phyloP scores from a whole-genome alignment of 768 basidiomycete species.

The Tylopilus rubrobrunneus region DNA sequence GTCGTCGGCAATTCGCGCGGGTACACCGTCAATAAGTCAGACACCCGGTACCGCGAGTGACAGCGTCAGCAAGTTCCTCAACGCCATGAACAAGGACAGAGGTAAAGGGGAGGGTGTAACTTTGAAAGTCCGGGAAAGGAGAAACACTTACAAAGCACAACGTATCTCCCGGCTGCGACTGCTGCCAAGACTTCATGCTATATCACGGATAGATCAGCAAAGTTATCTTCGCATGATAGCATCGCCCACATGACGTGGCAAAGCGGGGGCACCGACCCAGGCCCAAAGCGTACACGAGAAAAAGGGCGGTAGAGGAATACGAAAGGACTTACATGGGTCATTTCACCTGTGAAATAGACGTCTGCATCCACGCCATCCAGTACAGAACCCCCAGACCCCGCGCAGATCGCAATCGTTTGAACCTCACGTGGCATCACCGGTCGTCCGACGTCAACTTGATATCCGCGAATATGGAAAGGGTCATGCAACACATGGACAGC shows the following conservation, averaged over 20 bases:
- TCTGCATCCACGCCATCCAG: conserved; percentile 73
- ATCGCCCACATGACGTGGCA: conserved; percentile 12
- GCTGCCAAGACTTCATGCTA: conserved; percentile 88
- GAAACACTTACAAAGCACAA: conserved; percentile 71
- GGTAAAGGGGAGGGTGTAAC: neutral
- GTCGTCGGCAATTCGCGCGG: conserved; percentile 17
- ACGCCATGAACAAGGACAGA: conserved; percentile 17
- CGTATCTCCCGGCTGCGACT: conserved; percentile 68
- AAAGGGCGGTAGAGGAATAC: conserved; percentile 8
- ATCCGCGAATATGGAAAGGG: conserved; percentile 5
- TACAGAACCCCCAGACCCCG: conserved; percentile 82
- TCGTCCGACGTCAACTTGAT: conserved; percentile 66
- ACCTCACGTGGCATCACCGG: conserved; percentile 35
- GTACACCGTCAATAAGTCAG: neutral
- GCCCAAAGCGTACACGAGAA: conserved; percentile 1
- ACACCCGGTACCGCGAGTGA: conserved; percentile 14
- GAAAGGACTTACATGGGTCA: conserved; percentile 66
- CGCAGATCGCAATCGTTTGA: conserved; percentile 80
- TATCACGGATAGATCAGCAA: conserved; percentile 5
- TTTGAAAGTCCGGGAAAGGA: neutral
- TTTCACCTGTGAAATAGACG: conserved; percentile 90
- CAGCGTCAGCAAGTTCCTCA: conserved; percentile 6
- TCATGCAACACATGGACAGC: conserved; percentile 1
- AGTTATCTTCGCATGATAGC: neutral
- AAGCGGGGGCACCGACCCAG: neutral